phyloP scores from a whole-genome alignment of 2,329 filamentous ascomycete species.

The Cordyceps militaris region DNA sequence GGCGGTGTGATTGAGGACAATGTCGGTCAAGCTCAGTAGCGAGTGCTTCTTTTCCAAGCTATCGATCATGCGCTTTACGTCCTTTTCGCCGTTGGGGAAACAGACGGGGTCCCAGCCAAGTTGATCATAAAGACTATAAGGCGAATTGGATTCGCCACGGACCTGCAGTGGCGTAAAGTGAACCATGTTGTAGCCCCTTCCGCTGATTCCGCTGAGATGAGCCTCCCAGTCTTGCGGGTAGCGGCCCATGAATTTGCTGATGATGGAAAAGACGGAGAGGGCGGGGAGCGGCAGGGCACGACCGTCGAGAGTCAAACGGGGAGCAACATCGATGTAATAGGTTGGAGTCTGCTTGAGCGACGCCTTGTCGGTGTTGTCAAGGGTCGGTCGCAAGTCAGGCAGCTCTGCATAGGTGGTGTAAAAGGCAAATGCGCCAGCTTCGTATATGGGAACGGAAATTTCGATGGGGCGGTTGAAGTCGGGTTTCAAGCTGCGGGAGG shows the following conservation, averaged over 20 bases:
- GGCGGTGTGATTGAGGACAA: slow-evolving; percentile 96
- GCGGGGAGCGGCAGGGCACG: slow-evolving; percentile 74
- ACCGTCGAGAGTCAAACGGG: slow-evolving; percentile 67
- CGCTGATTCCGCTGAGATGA: slow-evolving; percentile 79
- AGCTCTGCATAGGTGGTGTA: slow-evolving; percentile 89
- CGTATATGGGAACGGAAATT: slow-evolving; percentile 78
- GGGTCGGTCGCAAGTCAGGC: slow-evolving; percentile 49
- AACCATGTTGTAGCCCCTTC: slow-evolving; percentile 96
- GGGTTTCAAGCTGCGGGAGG: slow-evolving; percentile 60
- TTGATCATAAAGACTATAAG: slow-evolving; percentile 95
- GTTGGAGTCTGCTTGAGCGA: slow-evolving; percentile 59
- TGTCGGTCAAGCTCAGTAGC: slow-evolving; percentile 83
- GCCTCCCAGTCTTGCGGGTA: slow-evolving; percentile 87
- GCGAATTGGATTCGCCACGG: slow-evolving; percentile 85
- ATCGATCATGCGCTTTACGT: slow-evolving; percentile 67
- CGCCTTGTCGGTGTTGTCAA: slow-evolving; percentile 26
- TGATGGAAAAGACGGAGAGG: slow-evolving; percentile 83
- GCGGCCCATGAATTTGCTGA: slow-evolving; percentile 97
- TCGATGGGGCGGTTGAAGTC: slow-evolving; percentile 90
- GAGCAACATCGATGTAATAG: slow-evolving; percentile 93
- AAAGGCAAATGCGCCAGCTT: slow-evolving; percentile 84
- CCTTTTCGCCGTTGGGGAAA: slow-evolving; percentile 80
- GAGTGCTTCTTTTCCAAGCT: slow-evolving; percentile 81
- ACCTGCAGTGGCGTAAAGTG: slow-evolving; percentile 94
- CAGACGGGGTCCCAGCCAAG: slow-evolving; percentile 72